Percentiles rank a stretch among this genome's conserved stretches.
Evolutionary conservation across 2,329 filamentous ascomycete species (phyloP).

Genomic region (Xylaria sp.): DNA sequence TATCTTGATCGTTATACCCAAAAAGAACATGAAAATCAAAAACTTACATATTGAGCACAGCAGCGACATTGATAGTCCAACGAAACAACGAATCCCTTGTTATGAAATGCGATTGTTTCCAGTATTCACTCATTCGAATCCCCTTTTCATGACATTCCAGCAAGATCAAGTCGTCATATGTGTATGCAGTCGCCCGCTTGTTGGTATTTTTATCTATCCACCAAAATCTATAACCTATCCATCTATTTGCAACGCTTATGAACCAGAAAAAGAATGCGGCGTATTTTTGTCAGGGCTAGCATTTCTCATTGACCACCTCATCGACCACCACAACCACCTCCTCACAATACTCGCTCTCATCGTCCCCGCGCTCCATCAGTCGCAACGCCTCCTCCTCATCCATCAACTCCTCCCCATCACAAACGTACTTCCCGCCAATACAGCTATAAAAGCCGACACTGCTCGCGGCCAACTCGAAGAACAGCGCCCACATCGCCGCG

Average conservation of each 20-base stretch:
- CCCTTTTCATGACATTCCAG: not conserved
- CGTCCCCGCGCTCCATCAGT: not conserved
- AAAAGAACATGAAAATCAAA: too few species aligned
- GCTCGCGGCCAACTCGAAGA: conserved; percentile 8
- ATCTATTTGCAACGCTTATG: not conserved
- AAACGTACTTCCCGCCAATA: conserved; percentile 18
- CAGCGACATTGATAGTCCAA: not conserved
- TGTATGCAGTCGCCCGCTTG: not conserved
- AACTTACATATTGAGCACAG: not conserved
- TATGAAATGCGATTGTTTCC: not conserved
- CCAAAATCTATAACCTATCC: not conserved
- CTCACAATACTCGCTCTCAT: not conserved
- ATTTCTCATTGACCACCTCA: too few species aligned
- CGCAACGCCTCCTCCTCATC: not conserved
- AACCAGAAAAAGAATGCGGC: too few species aligned
- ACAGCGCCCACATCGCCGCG: not conserved
- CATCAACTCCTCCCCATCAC: conserved; percentile 2
- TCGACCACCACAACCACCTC: too few species aligned
- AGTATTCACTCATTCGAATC: not conserved
- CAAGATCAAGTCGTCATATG: not conserved
- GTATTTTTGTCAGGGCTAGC: too few species aligned
- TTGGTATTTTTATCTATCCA: not conserved
- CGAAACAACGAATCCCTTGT: too few species aligned
- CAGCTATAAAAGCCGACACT: conserved; percentile 14
- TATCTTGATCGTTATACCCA: too few species aligned